A percentile compares a stretch with the other conserved stretches of the same genome.
phyloP scores from a whole-genome alignment of 108 stramenopile genomes.

The Fistulifera pelliculosa region DNA sequence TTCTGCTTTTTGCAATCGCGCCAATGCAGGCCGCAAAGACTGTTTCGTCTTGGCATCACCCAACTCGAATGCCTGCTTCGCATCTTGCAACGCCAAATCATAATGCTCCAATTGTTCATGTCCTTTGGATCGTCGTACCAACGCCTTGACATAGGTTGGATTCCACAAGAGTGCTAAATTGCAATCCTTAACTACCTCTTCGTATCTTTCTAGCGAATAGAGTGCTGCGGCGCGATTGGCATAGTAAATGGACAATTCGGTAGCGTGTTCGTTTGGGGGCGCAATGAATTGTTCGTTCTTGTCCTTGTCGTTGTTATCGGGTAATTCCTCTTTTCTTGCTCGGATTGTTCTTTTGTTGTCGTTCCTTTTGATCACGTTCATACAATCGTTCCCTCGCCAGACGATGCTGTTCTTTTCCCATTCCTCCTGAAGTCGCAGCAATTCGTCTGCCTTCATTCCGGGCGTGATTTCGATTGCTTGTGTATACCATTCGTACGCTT shows the following conservation, averaged over 20 bases:
- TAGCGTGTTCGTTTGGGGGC: conserved; percentile 37
- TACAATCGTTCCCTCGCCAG: conserved; percentile 19
- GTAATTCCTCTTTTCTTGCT: conserved; percentile 5
- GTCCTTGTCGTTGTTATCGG: conserved; percentile 7
- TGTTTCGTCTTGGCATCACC: conserved; percentile 44
- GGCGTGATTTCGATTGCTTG: conserved; percentile 76
- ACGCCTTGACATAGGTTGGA: conserved; percentile 80
- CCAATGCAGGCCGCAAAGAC: conserved; percentile 32
- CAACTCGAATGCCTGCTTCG: conserved; percentile 53
- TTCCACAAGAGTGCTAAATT: conserved; percentile 56
- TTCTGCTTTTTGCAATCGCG: conserved; percentile 56
- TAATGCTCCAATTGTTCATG: conserved; percentile 52
- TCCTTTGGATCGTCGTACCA: conserved; percentile 63
- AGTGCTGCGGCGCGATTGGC: conserved; percentile 77
- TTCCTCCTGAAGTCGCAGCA: conserved; percentile 37
- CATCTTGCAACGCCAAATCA: conserved; percentile 58
- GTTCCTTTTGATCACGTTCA: conserved; percentile 19
- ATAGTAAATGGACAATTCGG: conserved; percentile 58
- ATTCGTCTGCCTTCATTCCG: conserved; percentile 31
- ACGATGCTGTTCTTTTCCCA: conserved; percentile 22
- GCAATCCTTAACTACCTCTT: conserved; percentile 71
- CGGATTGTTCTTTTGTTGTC: conserved; percentile 6
- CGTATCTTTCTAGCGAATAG: conserved; percentile 47
- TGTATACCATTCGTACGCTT: conserved; percentile 74
- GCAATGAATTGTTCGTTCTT: conserved; percentile 6